Evolutionary conservation across 2,329 filamentous ascomycete genomes (phyloP), one percentile per base, ranked within the genome.

Genomic region (Herpotrichia juniperi): DNA sequence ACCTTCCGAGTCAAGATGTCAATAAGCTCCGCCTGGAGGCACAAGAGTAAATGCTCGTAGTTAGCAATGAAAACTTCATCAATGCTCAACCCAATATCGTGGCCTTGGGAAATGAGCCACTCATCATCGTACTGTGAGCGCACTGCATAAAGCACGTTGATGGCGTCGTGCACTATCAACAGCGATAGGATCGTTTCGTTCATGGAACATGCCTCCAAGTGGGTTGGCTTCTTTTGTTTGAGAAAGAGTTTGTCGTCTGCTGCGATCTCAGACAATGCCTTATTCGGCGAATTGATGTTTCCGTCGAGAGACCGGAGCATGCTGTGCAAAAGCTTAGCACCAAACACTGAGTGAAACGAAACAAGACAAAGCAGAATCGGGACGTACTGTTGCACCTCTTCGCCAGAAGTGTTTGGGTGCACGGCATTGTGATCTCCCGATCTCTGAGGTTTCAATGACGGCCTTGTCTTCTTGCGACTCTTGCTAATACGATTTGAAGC

Each of bases 31-130:
- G 69, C 44, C 44, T 68, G 68, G 16, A 78, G 63, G 48, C 70
- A 68, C 49, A 75, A 56, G 44, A 79, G 66, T 30, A 78, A 51
- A 54, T 78, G 74, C 56, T 76, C 68, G 50, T 78, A 73, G 58
- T 78, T 79, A 16, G 76, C 75, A 39, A 75, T 57, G 56, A 73
- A 73, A 9, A 56, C 68, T 30, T 72, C 71, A 54, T 76, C 71
- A 10, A 73, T 61, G 26, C 51, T 50, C 16, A 69, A 57, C 14
- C 70, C 67, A 16, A 67, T 48, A 14, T 67, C 58, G 24, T 63
- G 57, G 34, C 69, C 67, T 51, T 68, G 64, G 42, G 51, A 62
- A 40, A 68, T 56, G 16, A 74, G 63, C 65, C 69, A 72, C 34
- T 59, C 53, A 46, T 71, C 67, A 34, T 63, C 59, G 39, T 66